Conservation (phyloP, 768 basidiomycete genomes). For the Termitomyces sp. region DNA sequence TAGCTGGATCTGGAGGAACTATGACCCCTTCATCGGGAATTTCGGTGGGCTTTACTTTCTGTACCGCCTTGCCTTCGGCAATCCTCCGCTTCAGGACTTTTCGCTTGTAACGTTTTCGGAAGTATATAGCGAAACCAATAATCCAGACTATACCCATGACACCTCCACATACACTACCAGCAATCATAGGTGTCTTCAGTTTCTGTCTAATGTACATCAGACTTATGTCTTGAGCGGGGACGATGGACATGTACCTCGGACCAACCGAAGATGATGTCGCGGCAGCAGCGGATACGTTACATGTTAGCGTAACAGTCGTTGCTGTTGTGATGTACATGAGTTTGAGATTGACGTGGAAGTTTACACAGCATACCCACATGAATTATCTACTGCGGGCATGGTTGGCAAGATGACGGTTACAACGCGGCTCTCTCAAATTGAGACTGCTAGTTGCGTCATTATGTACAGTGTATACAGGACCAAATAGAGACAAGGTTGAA, state of each 20-base stretch:
- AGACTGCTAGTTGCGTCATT: too few species aligned
- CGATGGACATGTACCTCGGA: conserved; percentile 7
- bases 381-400: conserved; percentile 5
- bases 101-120: conserved; percentile 45
- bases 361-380: conserved; percentile 1
- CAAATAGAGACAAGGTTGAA: conserved; percentile 11
- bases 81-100: conserved; percentile 39
- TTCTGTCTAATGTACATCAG: conserved; percentile 33
- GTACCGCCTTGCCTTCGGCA: conserved; percentile 38
- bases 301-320: conserved; percentile 1
- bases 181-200: conserved; percentile 55
- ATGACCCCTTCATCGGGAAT: conserved; percentile 41
- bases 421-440: too few species aligned
- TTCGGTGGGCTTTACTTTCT: conserved; percentile 31
- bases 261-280: conserved; percentile 4
- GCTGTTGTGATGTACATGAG: neutral
- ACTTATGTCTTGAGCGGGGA: neutral
- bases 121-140: conserved; percentile 53
- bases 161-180: conserved; percentile 52
- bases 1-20: conserved; percentile 65
- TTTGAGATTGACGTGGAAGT: neutral
- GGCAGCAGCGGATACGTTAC: conserved; percentile 3
- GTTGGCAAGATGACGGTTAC: neutral
- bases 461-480: neutral
- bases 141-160: conserved; percentile 46